These are phyloP conservation scores for Trichosporon sp. DNA, from an alignment of 1,284 basidiomycete genomes.

Conservation along the genomic window DNA sequence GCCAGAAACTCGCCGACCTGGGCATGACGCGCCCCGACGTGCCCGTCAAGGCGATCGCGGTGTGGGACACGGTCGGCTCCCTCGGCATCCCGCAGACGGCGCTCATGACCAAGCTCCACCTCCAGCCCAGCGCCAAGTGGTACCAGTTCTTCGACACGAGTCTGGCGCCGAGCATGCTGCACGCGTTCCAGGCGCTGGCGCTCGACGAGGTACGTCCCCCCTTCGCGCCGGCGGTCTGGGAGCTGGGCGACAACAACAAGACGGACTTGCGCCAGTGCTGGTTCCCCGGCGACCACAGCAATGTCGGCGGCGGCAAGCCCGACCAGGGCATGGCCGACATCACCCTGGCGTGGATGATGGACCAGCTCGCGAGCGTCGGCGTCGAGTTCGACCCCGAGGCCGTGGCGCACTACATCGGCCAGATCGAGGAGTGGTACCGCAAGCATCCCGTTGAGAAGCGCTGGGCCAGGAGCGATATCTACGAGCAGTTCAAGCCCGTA, in stretches of 20 bases:
- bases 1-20: not conserved
- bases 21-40: constrained; percentile 16
- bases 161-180: not conserved
- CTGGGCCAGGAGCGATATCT: constrained; percentile 10
- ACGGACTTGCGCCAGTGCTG: constrained; percentile 21
- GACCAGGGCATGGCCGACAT: constrained; percentile 19
- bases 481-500: constrained; percentile 15
- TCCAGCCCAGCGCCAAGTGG: constrained; percentile 15
- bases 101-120: constrained; percentile 1
- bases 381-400: constrained; percentile 5
- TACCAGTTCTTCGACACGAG: constrained; percentile 23
- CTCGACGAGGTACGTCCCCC: constrained; percentile 15
- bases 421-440: constrained; percentile 7
- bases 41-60: constrained; percentile 11
- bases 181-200: constrained; percentile 20
- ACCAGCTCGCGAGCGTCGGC: constrained; percentile 17
- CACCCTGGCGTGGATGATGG: constrained; percentile 19
- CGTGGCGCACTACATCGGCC: not conserved
- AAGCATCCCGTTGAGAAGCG: not conserved
- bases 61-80: constrained; percentile 20
- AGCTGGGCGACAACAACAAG: constrained; percentile 44
- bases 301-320: constrained; percentile 17
- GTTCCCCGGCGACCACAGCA: constrained; percentile 18
- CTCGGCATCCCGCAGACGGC: constrained; percentile 20
- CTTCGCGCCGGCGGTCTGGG: constrained; percentile 40